Evolutionary conservation across 345 rosid species (phyloP), one percentile per base, ranked within the genome.

Genomic region (Bruguiera sexangula): DNA sequence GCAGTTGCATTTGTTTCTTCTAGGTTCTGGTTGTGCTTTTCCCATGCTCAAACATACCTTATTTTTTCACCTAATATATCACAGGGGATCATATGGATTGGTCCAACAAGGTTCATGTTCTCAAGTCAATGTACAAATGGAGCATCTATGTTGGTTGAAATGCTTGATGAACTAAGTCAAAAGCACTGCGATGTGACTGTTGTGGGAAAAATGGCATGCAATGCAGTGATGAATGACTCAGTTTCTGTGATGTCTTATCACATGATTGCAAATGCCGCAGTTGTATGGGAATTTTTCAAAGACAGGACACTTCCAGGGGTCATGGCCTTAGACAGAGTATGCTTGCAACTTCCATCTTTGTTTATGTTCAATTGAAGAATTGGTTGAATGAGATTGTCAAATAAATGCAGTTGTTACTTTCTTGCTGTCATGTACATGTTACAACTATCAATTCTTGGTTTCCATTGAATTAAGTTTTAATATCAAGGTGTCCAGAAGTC

Each of bases 61-160:
- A 30, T 31, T 26, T 76, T 72, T 63, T 60, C 20, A 30, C 27
- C 58, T 22, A 2, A 31, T 68, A 30, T 46, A 43, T 59, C 60
- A 39, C 88, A 88, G 94, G 86, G 83, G 76, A 68, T 85, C 53
- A 63, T 77, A 69, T 88, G 91, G 85, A 81, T 85, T 76, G 89
- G 94, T 67, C 89, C 89, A 16, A 75, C 80, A 71, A 79, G 81
- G 70, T 85, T 85, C 73, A 80, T 73, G 68, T 76, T 66, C 22
- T 65, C 81, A 56, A 60, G 71, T 75, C 72, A 55, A 32, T 70
- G 60, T 60, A 36, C 81, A 50, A 51, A 54, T 31, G 88, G 88
- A 66, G 74, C 70, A 31, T 74, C 82, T 64, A 74, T 73, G 65
- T 72, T 86, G 76, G 85, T 82, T 52, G 57, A 67, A 74, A 71